phyloP scores from a whole-genome alignment of 495 filamentous ascomycete species.

The Aspergillus panamensis region DNA sequence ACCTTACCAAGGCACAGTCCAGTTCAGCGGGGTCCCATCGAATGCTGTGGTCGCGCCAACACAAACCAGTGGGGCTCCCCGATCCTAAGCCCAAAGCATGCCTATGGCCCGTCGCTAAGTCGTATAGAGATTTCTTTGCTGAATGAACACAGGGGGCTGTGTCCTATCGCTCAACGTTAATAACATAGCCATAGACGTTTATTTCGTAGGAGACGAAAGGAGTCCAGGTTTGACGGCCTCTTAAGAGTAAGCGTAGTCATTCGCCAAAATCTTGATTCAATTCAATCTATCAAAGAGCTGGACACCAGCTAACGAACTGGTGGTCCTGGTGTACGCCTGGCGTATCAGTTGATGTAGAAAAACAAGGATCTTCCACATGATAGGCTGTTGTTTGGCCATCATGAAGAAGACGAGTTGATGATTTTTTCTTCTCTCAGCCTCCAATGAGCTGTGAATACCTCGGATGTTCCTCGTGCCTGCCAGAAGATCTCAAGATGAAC shows the following conservation, averaged over 20 bases:
- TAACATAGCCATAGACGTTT: too few species aligned
- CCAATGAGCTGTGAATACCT: neutral
- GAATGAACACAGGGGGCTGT: neutral
- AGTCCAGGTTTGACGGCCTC: neutral
- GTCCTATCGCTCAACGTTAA: neutral
- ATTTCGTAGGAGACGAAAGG: too few species aligned
- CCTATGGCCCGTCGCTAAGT: neutral
- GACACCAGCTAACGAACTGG: neutral
- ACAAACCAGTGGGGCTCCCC: slow-evolving; percentile 8
- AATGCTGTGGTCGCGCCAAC: neutral
- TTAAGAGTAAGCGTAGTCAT: neutral
- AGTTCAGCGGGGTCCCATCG: slow-evolving; percentile 1
- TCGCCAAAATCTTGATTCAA: neutral
- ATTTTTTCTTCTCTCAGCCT: neutral
- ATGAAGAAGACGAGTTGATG: neutral
- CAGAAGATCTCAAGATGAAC: neutral
- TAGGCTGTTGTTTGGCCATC: too few species aligned
- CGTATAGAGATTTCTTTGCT: neutral
- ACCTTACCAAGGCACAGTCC: slow-evolving; percentile 1
- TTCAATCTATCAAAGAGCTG: neutral
- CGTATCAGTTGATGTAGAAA: neutral
- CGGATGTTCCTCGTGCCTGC: neutral
- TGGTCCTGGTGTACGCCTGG: neutral
- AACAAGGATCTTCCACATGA: neutral
- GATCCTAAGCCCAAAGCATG: neutral